Evolutionary conservation across 768 basidiomycete species (phyloP), one percentile per base, ranked within the genome.

Genomic region (Tylopilus intermedius): DNA sequence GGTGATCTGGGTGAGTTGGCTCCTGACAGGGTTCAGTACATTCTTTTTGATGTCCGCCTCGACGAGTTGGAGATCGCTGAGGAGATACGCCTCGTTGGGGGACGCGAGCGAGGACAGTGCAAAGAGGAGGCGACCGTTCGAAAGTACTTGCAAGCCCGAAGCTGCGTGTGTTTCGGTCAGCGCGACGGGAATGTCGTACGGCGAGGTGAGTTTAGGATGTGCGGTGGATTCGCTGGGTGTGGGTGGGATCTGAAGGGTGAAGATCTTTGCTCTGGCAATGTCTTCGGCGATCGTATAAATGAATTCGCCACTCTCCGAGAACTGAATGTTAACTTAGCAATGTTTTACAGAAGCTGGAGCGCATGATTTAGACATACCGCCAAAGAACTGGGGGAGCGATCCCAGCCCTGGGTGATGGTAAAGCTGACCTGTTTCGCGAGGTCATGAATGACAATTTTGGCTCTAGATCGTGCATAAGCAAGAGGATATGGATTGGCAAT

Each of bases 351-450:
- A 18, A 47, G 47, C 32, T 6, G 43, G 21, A 11, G 8, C 1
- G 8, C 15, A 42, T 6, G 35, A 8, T 2, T 30, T 30, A 10
- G 7, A 59, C 59, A 32, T 45, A 62, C 62, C 24, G 42, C 56
- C 51, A 62, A 30, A 50, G 51, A 14, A 32, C 40, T 59, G 7
- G 88, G 83, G 30, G 88, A 89, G 24, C 89, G 81, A 66, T 96
- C 92, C 94, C 94, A 98, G 37, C 76, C 63, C 60, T 90, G 84
- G 0, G 90, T 90, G 47, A 92, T 71, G 0, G 84, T 88, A 62
- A 79, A 88, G 27, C 84, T 77, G 13, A 86, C 75, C n/a, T 81
- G 71, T 55, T 78, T 81, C 40, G 69, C 66, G 14, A 95, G 71
- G 62, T 94, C 90, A 61, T 85, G 90, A 8, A 93, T 78, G 40